These are phyloP conservation scores for Camelina laxa DNA, from an alignment of 345 rosid species.

Conservation along the genomic window DNA sequence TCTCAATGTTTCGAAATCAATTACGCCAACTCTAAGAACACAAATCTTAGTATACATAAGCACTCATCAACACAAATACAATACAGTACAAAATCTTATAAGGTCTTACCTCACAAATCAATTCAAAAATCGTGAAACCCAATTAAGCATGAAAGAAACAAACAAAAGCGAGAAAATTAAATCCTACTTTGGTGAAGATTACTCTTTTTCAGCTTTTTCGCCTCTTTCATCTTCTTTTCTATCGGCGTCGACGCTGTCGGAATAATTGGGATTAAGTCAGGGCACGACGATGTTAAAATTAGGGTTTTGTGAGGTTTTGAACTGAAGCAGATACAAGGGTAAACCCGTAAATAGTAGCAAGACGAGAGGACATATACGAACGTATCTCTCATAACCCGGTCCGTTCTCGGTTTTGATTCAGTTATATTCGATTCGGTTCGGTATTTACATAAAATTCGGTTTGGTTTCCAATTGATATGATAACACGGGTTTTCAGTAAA, in stretches of 20 bases:
- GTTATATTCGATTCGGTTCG: not conserved
- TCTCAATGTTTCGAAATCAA: not conserved
- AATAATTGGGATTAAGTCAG: constrained; percentile 1
- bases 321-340: not conserved
- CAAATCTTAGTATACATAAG: not conserved
- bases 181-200: constrained; percentile 21
- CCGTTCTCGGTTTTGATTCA: not conserved
- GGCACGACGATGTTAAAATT: constrained; percentile 24
- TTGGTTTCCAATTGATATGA: no score
- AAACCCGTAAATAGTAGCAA: not conserved
- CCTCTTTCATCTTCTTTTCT: constrained; percentile 35
- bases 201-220: constrained; percentile 18
- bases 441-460: not conserved
- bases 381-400: not conserved
- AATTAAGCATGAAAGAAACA: not conserved
- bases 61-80: not conserved
- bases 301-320: constrained; percentile 41
- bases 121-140: not conserved
- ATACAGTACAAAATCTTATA: not conserved
- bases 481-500: no score
- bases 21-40: not conserved
- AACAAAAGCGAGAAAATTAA: not conserved
- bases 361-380: not conserved
- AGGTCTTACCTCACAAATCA: not conserved
- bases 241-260: constrained; percentile 34